Base-by-base conservation (phyloP, 2,329 filamentous ascomycete genomes). In the Hypoxylon sp. region DNA sequence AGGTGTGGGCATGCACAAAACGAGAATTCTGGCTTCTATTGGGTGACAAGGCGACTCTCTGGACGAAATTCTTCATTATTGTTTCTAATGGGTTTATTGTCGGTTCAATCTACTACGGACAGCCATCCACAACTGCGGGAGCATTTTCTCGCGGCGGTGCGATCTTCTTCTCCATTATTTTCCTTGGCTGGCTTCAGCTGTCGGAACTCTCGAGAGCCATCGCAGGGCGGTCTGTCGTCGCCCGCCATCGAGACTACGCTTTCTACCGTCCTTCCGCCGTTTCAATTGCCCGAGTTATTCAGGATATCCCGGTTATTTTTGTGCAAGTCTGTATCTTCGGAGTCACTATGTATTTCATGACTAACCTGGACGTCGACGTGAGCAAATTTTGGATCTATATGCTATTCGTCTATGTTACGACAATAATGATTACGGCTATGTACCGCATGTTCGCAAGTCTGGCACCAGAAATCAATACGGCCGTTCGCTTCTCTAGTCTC, bases 51-150 rank as follows among this genome's bases (percentile, higher is more conserved):
- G 90, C 89, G 0, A 91, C 92, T 0, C 84, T 96, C 1, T 91
- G 90, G 78, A 95, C 92, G 44, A 96, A 95, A 72, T 85, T 92
- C 65, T 92, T 94, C 79, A 93, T 94, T 76, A 92, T 94, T 73
- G 80, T 95, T 63, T 86, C 90, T 63, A 92, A 93, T 77, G 83
- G 79, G 3, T 84, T 97, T 9, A 92, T 97, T 68, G 90, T 94
- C 59, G 91, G 92, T 1, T 93, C 91, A 1, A 83, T 96, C 17
- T 96, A 96, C 80, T 93, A 94, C 74, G 88, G 92, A 67, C 81
- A 92, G 31, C 80, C 85, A 0, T 70, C 81, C 0, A 83, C 85
- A 50, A 92, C 91, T 0, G 78, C 78, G 1, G 91, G 89, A 60
- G 90, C 92, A 77, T 94, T 90, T 78, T 77, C 81, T 2, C 81